Evolutionary conservation across 352 stramenopile genomes (phyloP).

Genomic region (Phytophthora pisi): DNA sequence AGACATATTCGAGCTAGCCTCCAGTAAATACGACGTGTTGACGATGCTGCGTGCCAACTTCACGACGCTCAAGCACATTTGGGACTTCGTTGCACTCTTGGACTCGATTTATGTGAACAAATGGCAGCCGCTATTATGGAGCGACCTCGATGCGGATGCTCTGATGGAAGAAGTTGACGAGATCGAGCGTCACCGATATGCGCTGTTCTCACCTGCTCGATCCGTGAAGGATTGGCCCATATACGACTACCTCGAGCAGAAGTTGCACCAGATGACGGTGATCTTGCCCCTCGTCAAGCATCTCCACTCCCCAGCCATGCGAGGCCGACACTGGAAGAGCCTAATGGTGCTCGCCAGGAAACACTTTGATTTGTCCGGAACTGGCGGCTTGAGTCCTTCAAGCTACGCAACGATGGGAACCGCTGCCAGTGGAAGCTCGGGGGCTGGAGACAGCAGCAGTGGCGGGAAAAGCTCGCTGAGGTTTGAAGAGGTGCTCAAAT

Average conservation of each 20-base stretch:
- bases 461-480: conserved; percentile 54
- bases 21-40: conserved; percentile 85
- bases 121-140: conserved; percentile 91
- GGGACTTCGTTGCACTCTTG: conserved; percentile 93
- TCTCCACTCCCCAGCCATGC: conserved; percentile 87
- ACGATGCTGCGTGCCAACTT: conserved; percentile 85
- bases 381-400: conserved; percentile 17
- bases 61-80: conserved; percentile 91
- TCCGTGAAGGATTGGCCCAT: conserved; percentile 93
- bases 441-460: conserved; percentile 1
- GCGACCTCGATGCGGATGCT: conserved; percentile 86
- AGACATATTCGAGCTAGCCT: conserved; percentile 94
- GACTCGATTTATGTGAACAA: conserved; percentile 69
- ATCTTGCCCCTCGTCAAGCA: conserved; percentile 92
- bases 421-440: conserved; percentile 9
- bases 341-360: conserved; percentile 87
- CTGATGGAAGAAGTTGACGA: conserved; percentile 92
- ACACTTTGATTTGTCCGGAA: conserved; percentile 77
- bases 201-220: conserved; percentile 56
- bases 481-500: conserved; percentile 92
- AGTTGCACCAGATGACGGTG: conserved; percentile 92
- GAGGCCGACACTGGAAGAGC: conserved; percentile 90
- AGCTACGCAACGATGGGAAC: conserved; percentile 23
- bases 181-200: conserved; percentile 61
- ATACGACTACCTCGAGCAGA: conserved; percentile 91